Conservation (phyloP, 257 asterid species). For the Jasminum sambac region DNA sequence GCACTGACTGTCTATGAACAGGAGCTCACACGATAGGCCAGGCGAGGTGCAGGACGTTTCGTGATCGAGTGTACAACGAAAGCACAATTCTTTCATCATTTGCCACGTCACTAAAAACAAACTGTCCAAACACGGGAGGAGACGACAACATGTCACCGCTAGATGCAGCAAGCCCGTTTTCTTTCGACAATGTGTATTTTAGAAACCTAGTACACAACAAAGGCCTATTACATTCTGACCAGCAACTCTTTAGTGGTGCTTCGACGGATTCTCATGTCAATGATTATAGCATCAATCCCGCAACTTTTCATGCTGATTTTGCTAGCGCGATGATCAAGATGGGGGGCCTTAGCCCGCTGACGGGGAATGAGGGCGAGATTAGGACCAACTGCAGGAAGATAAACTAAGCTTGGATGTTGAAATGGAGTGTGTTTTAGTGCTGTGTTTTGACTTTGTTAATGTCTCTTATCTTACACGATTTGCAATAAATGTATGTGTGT, state of each 20-base stretch:
- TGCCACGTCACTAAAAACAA: constrained; percentile 51
- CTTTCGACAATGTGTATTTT: constrained; percentile 56
- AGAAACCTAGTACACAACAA: constrained; percentile 34
- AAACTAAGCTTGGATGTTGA: constrained; percentile 22
- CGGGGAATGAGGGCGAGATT: constrained; percentile 52
- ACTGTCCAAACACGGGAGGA: constrained; percentile 47
- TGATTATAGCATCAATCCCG: constrained; percentile 29
- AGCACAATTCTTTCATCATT: constrained; percentile 47
- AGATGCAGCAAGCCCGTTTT: constrained; percentile 38
- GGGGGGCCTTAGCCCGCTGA: constrained; percentile 55
- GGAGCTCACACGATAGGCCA: constrained; percentile 71
- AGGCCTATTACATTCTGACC: constrained; percentile 68
- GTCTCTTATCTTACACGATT: neutral
- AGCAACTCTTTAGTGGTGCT: constrained; percentile 56
- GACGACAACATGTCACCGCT: constrained; percentile 52
- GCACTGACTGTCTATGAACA: constrained; percentile 6
- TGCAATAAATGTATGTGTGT: neutral
- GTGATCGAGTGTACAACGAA: constrained; percentile 58
- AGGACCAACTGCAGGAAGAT: constrained; percentile 56
- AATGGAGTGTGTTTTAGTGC: neutral
- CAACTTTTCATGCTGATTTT: constrained; percentile 45
- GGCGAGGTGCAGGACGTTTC: constrained; percentile 53
- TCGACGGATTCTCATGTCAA: constrained; percentile 48
- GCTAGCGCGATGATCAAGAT: constrained; percentile 56
- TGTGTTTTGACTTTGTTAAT: neutral